Percentiles rank a stretch among this genome's conserved stretches.
Conservation (phyloP, 495 filamentous ascomycete species). For the Aspergillus egyptiacus region DNA sequence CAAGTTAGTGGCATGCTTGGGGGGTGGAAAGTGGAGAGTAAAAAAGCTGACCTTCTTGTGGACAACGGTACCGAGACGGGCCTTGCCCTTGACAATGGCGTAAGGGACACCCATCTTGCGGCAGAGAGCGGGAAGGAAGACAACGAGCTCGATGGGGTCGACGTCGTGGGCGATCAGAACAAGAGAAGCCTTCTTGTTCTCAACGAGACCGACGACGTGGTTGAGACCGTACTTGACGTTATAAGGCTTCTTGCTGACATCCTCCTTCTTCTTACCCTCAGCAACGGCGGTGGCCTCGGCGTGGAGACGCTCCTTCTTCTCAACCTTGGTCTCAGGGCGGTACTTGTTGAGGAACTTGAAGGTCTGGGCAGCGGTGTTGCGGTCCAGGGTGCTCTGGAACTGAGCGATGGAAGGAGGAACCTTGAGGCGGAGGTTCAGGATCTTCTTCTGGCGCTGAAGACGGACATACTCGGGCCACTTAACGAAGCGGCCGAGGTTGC, state of each 20-base stretch:
- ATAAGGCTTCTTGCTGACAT: slow-evolving; percentile 99
- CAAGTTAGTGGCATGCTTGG: not conserved
- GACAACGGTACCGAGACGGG: slow-evolving; percentile 94
- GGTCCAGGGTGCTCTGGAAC: slow-evolving; percentile 96
- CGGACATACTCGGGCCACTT: slow-evolving; percentile 99
- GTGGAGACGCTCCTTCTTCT: slow-evolving; percentile 99
- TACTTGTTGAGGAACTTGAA: slow-evolving; percentile 99
- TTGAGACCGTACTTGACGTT: slow-evolving; percentile 99
- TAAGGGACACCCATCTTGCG: slow-evolving; percentile 99
- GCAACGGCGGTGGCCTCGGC: slow-evolving; percentile 95
- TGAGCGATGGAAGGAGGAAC: slow-evolving; percentile 96
- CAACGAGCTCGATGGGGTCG: slow-evolving; percentile 98
- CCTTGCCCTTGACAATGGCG: slow-evolving; percentile 99
- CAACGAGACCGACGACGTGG: slow-evolving; percentile 98
- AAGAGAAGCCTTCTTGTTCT: slow-evolving; percentile 99
- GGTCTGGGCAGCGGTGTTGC: slow-evolving; percentile 92
- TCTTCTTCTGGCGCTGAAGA: slow-evolving; percentile 99
- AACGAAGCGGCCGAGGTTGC: slow-evolving; percentile 98
- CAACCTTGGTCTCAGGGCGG: slow-evolving; percentile 95
- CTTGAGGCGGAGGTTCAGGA: slow-evolving; percentile 97
- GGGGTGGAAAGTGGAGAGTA: too few species aligned
- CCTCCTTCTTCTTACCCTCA: slow-evolving; percentile 99
- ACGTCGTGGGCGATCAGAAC: slow-evolving; percentile 99
- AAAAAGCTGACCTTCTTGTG: slow-evolving; percentile 82
- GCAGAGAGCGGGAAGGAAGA: slow-evolving; percentile 98